Conservation (phyloP, 257 asterid species). For the Solanum sejunctum region DNA sequence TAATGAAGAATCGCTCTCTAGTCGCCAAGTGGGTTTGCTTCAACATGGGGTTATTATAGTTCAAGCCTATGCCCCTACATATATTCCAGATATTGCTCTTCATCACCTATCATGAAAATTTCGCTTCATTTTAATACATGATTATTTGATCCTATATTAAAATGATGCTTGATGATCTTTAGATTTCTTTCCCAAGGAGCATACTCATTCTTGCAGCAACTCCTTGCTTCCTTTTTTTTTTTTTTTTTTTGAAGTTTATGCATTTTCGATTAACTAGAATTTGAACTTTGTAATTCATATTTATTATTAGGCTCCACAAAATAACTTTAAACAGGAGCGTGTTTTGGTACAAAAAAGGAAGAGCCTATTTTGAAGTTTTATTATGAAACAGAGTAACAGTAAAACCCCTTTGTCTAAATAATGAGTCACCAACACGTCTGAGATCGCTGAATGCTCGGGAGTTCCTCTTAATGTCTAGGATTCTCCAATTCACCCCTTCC, state of each 20-base stretch:
- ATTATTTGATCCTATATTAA: background rate
- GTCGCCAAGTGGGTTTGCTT: background rate
- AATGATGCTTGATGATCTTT: background rate
- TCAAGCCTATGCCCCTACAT: background rate
- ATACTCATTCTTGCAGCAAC: background rate
- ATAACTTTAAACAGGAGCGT: background rate
- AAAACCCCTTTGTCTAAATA: background rate
- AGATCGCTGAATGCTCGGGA: too few relatives aligned
- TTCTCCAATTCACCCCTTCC: background rate
- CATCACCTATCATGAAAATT: background rate
- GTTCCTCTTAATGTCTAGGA: background rate
- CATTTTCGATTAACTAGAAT: background rate
- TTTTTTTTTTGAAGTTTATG: background rate
- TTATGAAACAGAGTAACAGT: background rate
- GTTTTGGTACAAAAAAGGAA: background rate
- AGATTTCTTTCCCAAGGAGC: background rate
- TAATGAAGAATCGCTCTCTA: background rate
- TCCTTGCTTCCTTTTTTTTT: background rate
- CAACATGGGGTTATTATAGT: background rate
- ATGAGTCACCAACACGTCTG: too few relatives aligned
- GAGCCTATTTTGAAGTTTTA: background rate
- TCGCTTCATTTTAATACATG: background rate
- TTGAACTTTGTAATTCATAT: background rate
- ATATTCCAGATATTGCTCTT: background rate
- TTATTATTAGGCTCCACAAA: background rate